Base-by-base conservation (phyloP, 2,329 filamentous ascomycete genomes). In the Fusarium abutilonis region DNA sequence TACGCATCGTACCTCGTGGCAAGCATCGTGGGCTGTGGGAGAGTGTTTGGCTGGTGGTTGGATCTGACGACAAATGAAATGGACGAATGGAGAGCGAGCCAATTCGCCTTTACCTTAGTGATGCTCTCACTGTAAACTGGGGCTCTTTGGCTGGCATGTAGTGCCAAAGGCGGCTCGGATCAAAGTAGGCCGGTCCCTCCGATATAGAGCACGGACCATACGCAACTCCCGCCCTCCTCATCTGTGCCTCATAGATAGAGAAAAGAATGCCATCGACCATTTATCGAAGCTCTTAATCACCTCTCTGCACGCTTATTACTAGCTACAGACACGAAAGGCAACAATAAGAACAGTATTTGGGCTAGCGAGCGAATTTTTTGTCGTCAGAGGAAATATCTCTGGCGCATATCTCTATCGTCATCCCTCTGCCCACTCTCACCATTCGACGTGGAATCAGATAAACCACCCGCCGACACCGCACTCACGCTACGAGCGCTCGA, bases 1-100 rank as follows among this genome's bases (percentile, higher is more conserved):
- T 43, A 44, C 28, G 46, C 28, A 44, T 63, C 71, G 49, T 70
- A 78, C 77, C 76, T 75, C 62, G 77, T 77, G 60, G 76, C 70
- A 74, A 77, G 71, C 76, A 79, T 77, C 56, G 69, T 76, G 72
- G 60, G 48, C 59, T 64, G 46, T 15, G 40, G 40, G 57, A 46
- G 59, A 56, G 68, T 61, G 64, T 64, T 48, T 67, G 59, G 53
- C 21, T 71, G 63, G 57, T 56, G 45, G 62, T 64, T 68, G 56
- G 53, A 66, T 68, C 68, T 70, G 68, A 66, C 68, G 68, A 69
- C 60, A 61, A 66, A 61, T 69, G 68, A 60, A 65, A 64, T 70
- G 67, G 63, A 56, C 68, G 66, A 72, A 69, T 70, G 65, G 63
- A 72, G 62, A 71, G 59, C 67, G 57, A 69, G 69, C 64, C 69